Base-by-base conservation (phyloP, 179 eudicot genomes). In the Amaranthus tricolor region DNA sequence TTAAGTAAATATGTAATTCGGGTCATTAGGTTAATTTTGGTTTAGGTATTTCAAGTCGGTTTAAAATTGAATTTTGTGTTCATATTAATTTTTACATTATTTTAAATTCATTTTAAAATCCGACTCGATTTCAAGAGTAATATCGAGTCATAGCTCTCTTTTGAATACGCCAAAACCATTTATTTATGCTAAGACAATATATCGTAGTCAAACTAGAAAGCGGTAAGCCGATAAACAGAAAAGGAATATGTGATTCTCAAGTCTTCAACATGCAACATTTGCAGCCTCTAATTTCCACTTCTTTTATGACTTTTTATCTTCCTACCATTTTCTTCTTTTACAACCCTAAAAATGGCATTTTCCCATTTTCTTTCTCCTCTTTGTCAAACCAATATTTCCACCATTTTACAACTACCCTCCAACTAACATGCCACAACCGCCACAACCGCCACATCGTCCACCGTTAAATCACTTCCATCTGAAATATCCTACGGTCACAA, bases 381-480 rank as follows among this genome's bases (percentile, higher is more conserved):
- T 9, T 7, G 45, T 69, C 12, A 11, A 53, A 7, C 24, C 44
- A 17, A 24, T 9, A 60, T 31, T 52, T 11, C 65, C 76, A 31
- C 55, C 64, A 7, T 50, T 10, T 13, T 48, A 12, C n/a, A 15
- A 1, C 45, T 54, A 53, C 50, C 44, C 76, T 57, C 19, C 16
- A 43, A 73, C 8, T 74, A 76, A 67, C 73, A 74, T 81, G 81
- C 78, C 76, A 63, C 72, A 82, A 9, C 76, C 82, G 0, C 78
- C 66, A 6, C 82, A 77, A 12, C 71, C 76, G 21, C 84, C 84
- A 16, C 73, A 68, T 72, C 77, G 76, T 49, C 83, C 73, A 54
- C 80, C 80, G 5, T 68, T 74, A 21, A 47, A 70, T 40, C 73
- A 69, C 1, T 31, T 12, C 61, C 19, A 8, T 5, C 73, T 74